These are phyloP conservation scores for Cubamyces sp. DNA, from an alignment of 768 basidiomycete species.

Conservation along the genomic window DNA sequence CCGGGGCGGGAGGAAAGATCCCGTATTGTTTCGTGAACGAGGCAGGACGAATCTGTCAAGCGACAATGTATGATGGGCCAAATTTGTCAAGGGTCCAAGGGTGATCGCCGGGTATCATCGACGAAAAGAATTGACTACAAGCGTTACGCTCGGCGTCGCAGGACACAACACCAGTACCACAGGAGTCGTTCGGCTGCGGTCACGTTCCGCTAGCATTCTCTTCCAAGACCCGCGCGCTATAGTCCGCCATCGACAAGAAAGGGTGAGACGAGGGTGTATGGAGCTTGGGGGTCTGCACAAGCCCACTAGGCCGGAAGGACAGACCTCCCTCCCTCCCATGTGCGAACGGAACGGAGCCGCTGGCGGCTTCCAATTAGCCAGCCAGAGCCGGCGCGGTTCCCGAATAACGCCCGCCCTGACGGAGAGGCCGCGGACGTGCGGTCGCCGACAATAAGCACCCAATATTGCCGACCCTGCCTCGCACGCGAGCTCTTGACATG, in stretches of 20 bases:
- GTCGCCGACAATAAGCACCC: constrained; percentile 12
- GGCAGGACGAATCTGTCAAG: constrained; percentile 27
- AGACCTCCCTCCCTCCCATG: constrained; percentile 5
- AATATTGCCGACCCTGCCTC: constrained; percentile 6
- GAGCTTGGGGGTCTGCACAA: constrained; percentile 11
- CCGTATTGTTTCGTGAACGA: constrained; percentile 26
- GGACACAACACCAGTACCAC: constrained; percentile 10
- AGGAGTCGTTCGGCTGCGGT: constrained; percentile 8
- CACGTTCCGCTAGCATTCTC: neutral
- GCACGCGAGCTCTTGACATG: neutral
- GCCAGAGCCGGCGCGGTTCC: constrained; percentile 19
- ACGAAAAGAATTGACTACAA: constrained; percentile 12
- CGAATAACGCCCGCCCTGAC: constrained; percentile 15
- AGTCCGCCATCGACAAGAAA: constrained; percentile 4
- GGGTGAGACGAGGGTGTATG: constrained; percentile 8
- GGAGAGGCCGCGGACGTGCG: constrained; percentile 16
- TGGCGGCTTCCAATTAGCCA: constrained; percentile 19
- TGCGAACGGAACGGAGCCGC: constrained; percentile 26
- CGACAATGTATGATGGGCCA: constrained; percentile 22
- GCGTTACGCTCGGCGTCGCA: constrained; percentile 15
- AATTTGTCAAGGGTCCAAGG: constrained; percentile 21
- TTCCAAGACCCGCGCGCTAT: neutral
- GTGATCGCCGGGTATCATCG: constrained; percentile 23
- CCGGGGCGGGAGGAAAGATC: constrained; percentile 21
- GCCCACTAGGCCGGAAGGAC: constrained; percentile 4